phyloP scores from a whole-genome alignment of 2,329 filamentous ascomycete species.

The Penicillium sp. region DNA sequence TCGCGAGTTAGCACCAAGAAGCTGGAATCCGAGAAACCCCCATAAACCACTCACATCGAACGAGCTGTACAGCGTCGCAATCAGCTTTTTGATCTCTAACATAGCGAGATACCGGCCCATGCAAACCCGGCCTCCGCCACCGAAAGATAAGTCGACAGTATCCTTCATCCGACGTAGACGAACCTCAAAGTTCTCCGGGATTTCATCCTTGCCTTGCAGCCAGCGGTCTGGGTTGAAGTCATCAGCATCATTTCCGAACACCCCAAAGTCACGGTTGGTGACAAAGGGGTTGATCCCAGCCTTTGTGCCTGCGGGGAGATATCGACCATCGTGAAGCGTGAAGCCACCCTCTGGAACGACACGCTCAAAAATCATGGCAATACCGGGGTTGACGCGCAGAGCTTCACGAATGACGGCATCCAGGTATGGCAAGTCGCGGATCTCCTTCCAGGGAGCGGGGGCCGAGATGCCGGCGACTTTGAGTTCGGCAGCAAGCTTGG shows the following conservation, averaged over 20 bases:
- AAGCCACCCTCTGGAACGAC: constrained; percentile 43
- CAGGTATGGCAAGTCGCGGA: constrained; percentile 42
- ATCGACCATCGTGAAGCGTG: constrained; percentile 30
- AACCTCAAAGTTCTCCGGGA: constrained; percentile 30
- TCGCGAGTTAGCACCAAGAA: constrained; percentile 26
- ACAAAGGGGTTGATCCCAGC: constrained; percentile 39
- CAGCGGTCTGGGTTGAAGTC: constrained; percentile 51
- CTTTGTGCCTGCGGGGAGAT: constrained; percentile 36
- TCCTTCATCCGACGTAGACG: constrained; percentile 41
- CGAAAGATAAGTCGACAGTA: constrained; percentile 46
- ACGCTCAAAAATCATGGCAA: constrained; percentile 52
- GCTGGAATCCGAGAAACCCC: not conserved
- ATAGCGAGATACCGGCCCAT: constrained; percentile 56
- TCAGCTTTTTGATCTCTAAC: constrained; percentile 60
- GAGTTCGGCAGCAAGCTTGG: constrained; percentile 19
- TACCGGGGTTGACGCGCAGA: constrained; percentile 50
- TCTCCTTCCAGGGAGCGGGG: constrained; percentile 19
- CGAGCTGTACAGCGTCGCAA: constrained; percentile 47
- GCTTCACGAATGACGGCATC: constrained; percentile 54
- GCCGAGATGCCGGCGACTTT: constrained; percentile 13
- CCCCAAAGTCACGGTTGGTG: constrained; percentile 37
- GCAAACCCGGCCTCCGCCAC: constrained; percentile 55
- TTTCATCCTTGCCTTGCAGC: constrained; percentile 40
- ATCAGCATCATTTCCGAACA: constrained; percentile 50
- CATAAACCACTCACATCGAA: constrained; percentile 17